A percentile compares a stretch with the other conserved stretches of the same genome.
Conservation (phyloP, 192 early-diverging fungal genomes). For the Phycomyces blakesleeanus region DNA sequence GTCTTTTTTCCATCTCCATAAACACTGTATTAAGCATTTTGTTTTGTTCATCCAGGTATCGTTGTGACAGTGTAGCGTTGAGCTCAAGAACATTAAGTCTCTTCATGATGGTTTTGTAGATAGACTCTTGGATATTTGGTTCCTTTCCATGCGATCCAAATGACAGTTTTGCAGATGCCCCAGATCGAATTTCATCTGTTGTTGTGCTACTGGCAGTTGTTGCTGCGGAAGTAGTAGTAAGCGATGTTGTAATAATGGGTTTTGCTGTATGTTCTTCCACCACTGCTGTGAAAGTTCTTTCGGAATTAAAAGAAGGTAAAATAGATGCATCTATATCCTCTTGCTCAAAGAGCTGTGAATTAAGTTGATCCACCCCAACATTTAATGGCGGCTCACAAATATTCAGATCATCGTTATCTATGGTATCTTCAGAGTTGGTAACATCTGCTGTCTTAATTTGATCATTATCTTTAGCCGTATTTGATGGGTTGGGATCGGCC, state of each 20-base stretch:
- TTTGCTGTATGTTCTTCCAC: too few relatives aligned
- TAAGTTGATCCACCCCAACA: too few relatives aligned
- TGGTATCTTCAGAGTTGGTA: too few relatives aligned
- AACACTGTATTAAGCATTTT: constrained; percentile 64
- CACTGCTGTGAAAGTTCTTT: too few relatives aligned
- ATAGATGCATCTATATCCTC: too few relatives aligned
- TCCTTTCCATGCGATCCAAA: constrained; percentile 16
- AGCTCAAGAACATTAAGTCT: constrained; percentile 74
- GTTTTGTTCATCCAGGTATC: constrained; percentile 77
- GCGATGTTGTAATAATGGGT: background rate
- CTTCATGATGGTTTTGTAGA: constrained; percentile 91
- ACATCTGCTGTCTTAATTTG: too few relatives aligned
- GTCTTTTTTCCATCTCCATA: constrained; percentile 52
- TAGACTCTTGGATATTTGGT: constrained; percentile 66
- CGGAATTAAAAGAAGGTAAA: too few relatives aligned
- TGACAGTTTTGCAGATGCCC: background rate
- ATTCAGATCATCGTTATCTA: too few relatives aligned
- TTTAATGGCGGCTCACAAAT: too few relatives aligned
- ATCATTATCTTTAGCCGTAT: too few relatives aligned
- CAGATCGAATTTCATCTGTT: constrained; percentile 9
- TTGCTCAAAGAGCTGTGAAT: too few relatives aligned
- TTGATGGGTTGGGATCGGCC: too few relatives aligned
- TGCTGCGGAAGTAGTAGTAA: constrained; percentile 15
- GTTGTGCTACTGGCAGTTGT: constrained; percentile 19
- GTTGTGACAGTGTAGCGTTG: constrained; percentile 71